Base-by-base conservation (phyloP, 257 asterid species). In the Nicotiana otophora region DNA sequence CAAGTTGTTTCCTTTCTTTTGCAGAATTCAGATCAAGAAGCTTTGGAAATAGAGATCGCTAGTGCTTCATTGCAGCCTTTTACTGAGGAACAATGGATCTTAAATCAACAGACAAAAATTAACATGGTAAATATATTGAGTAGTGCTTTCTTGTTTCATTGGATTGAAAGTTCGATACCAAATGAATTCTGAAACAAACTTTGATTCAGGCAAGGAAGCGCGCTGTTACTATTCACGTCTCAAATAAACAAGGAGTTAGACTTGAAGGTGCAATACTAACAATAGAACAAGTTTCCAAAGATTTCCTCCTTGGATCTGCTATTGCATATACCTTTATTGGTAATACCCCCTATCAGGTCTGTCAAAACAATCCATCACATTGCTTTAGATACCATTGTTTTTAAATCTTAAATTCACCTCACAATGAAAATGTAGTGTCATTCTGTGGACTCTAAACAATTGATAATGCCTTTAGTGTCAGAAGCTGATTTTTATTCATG, bases 251-350 rank as follows among this genome's bases (percentile, higher is more conserved):
- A 4, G 92, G 94, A 5, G 36, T n/a, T 12, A 80, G 74, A 53
- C 83, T 89, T 55, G 51, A 82, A 87, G 88, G 84, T 54, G 90
- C 87, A 62, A 64, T 33, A 5, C 31, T 91, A 7, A 87, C 74
- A 15, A 67, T 89, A 53, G 83, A 81, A 31, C 94, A 91, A 80
- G 67, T 83, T 19, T 84, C 90, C 7, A 91, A 82, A 26, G 92
- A 88, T 72, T 91, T 91, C 69, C 94, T 88, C 77, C 84, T 89
- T 69, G 92, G 94, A 84, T 88, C 89, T 58, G 90, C 94, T 7
- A 85, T 91, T 54, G 87, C 92, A 15, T 81, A 81, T 28, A 85
- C 84, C 81, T 83, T 91, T 70, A 81, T 89, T 11, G 87, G 88
- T 46, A 88, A 91, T 58, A 48, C 63, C 10, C 89, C n/a, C 17